Evolutionary conservation across 345 rosid genomes (phyloP), one percentile per base, ranked within the genome.

Genomic region (Hypericum androsaemum): DNA sequence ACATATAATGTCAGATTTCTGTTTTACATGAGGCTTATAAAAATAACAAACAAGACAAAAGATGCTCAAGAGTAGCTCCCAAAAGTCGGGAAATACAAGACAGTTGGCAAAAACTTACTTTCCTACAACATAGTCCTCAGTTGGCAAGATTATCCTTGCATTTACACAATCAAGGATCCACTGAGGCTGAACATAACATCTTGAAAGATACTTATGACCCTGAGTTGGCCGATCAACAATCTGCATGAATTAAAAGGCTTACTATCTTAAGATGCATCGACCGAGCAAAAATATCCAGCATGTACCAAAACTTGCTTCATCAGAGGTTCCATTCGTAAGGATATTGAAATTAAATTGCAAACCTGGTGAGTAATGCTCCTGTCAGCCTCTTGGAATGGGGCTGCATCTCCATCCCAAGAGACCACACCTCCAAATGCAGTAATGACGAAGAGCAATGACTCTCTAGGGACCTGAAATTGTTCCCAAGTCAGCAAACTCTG

Each of bases 361-460:
- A 90, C 98, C 88, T 88, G 98, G 71, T 88, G 80, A 64, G 96
- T 82, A 47, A 87, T 87, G 75, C 81, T 78, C 62, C 79, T 83
- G 65, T 90, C 94, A 63, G 77, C 67, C 63, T 88, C 95, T 43
- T 50, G 57, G 41, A 78, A 90, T 7, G 96, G 96, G 16, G 96
- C 95, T 12, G 81, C 98, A 53, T 82, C 94, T 49, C 98, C 95
- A 51, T 84, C 96, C 98, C 98, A 88, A 59, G 98, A 88, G 57
- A 87, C 94, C 57, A 62, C 58, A 50, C 98, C 98, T 14, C 98
- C 98, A 70, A 88, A 90, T 64, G 98, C 81, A 69, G 92, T 87
- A 68, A 90, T 75, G 54, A 90, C 86, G 54, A 90, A 84, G 36
- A 82, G 95, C 62, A 90, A 61, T 0, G 96, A 82, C 67, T 90